Percentiles rank a stretch among this genome's conserved stretches.
These are phyloP conservation scores for Coniosporium tulheliwenetii DNA, from an alignment of 2,329 filamentous ascomycete species.

Conservation along the genomic window DNA sequence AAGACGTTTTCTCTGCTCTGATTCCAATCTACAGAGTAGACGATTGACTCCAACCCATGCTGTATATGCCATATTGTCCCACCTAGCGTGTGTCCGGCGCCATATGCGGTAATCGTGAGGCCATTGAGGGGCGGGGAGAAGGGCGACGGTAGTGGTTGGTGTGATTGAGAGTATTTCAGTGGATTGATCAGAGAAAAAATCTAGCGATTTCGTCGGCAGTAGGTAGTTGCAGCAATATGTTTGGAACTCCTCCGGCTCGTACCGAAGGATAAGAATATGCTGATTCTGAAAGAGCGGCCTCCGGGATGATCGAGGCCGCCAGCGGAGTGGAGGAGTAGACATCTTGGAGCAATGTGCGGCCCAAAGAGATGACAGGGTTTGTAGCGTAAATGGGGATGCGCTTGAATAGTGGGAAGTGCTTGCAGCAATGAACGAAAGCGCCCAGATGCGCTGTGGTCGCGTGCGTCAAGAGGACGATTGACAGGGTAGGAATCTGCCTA, in stretches of 20 bases:
- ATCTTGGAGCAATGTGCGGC: slow-evolving; percentile 79
- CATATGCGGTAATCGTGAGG: slow-evolving; percentile 90
- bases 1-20: slow-evolving; percentile 93
- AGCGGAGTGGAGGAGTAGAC: slow-evolving; percentile 79
- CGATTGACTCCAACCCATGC: slow-evolving; percentile 88
- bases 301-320: slow-evolving; percentile 71
- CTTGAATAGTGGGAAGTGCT: slow-evolving; percentile 81
- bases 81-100: slow-evolving; percentile 86
- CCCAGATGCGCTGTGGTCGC: slow-evolving; percentile 83
- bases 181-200: slow-evolving; percentile 81
- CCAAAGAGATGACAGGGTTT: slow-evolving; percentile 80
- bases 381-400: slow-evolving; percentile 93
- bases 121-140: slow-evolving; percentile 83
- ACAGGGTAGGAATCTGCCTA: slow-evolving; percentile 81
- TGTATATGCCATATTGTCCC: slow-evolving; percentile 99
- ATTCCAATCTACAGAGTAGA: slow-evolving; percentile 97
- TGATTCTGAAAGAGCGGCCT: slow-evolving; percentile 54
- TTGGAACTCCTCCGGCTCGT: slow-evolving; percentile 26
- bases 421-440: slow-evolving; percentile 93
- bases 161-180: slow-evolving; percentile 92
- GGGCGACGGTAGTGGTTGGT: slow-evolving; percentile 73
- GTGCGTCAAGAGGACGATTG: slow-evolving; percentile 86
- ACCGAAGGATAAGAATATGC: slow-evolving; percentile 36
- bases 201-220: slow-evolving; percentile 76
- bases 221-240: slow-evolving; percentile 51